Conservation (phyloP, 768 basidiomycete genomes). For the Auricularia sp. region DNA sequence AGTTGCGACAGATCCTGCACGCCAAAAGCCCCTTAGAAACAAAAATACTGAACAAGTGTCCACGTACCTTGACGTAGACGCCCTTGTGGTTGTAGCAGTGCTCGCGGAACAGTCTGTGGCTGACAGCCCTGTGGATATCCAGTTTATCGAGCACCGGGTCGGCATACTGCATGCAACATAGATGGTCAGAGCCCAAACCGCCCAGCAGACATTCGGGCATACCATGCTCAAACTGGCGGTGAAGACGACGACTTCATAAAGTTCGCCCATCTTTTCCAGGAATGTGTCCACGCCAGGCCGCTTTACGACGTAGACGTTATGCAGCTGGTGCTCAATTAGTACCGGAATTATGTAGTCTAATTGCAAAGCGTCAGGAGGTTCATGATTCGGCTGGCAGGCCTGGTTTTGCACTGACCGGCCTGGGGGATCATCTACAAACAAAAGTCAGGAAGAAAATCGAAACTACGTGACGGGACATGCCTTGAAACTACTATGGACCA, state of each 20-base stretch:
- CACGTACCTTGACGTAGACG: constrained; percentile 91
- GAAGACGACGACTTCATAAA: constrained; percentile 96
- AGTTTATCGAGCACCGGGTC: constrained; percentile 97
- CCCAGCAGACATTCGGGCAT: constrained; percentile 13
- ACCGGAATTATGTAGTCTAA: constrained; percentile 94
- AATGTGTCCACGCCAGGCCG: constrained; percentile 97
- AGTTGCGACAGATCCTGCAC: constrained; percentile 89
- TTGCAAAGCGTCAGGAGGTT: not conserved
- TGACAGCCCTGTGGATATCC: constrained; percentile 83
- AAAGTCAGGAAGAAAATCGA: constrained; percentile 3
- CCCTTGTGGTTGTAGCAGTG: constrained; percentile 99
- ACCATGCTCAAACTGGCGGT: constrained; percentile 98
- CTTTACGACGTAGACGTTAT: constrained; percentile 98
- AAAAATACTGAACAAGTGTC: not conserved
- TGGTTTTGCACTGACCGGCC: constrained; percentile 27
- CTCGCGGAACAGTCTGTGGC: constrained; percentile 92
- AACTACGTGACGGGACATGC: constrained; percentile 31
- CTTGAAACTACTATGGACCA: constrained; percentile 98
- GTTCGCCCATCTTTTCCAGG: constrained; percentile 95
- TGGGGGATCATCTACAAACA: constrained; percentile 69
- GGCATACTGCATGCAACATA: constrained; percentile 58
- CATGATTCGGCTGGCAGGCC: not conserved
- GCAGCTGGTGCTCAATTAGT: constrained; percentile 96
- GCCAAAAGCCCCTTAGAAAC: not conserved
- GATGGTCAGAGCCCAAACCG: constrained; percentile 8